A percentile compares a stretch with the other conserved stretches of the same genome.
Evolutionary conservation across 108 stramenopile species (phyloP).

Genomic region (Chaetoceros muelleri): DNA sequence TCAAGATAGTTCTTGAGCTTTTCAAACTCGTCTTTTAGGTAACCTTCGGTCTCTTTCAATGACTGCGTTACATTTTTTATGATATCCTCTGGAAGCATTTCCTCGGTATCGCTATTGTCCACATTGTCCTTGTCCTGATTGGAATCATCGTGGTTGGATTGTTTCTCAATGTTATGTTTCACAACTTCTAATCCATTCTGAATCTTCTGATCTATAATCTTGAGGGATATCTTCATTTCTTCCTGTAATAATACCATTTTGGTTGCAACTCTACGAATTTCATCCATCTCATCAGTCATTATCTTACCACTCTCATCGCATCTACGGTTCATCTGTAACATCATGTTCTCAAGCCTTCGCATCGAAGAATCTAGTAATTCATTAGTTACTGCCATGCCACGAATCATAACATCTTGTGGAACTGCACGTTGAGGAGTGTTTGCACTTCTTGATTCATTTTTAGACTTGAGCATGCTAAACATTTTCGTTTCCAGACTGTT

Average conservation of each 20-base stretch:
- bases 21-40: background rate
- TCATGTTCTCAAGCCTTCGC: background rate
- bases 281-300: background rate
- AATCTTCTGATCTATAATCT: background rate
- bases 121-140: background rate
- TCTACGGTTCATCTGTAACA: background rate
- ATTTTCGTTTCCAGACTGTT: background rate
- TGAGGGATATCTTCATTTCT: background rate
- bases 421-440: background rate
- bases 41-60: background rate
- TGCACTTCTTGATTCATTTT: background rate
- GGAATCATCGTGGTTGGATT: background rate
- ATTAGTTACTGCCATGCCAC: background rate
- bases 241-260: background rate
- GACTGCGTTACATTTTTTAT: background rate
- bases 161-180: background rate
- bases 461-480: background rate
- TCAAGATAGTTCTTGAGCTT: background rate
- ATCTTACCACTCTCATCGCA: background rate
- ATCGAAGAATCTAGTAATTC: background rate
- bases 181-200: background rate
- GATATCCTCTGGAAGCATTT: background rate
- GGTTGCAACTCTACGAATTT: background rate
- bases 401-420: background rate
- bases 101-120: background rate